phyloP scores from a whole-genome alignment of 805 yeast genomes.

The Candida golubevii region DNA sequence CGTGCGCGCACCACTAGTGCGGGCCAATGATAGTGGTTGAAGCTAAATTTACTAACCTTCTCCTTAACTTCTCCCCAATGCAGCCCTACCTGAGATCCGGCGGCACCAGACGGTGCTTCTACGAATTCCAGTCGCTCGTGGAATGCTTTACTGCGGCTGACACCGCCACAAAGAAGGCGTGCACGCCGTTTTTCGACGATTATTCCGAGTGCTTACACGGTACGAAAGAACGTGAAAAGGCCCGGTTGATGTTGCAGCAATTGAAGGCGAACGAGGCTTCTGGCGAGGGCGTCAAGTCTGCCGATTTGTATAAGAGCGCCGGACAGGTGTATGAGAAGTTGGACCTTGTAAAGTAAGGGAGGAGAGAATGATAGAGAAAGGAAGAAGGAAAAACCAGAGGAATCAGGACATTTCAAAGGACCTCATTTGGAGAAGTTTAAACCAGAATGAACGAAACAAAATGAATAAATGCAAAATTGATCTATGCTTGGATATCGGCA shows the following conservation, averaged over 20 bases:
- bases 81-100: constrained; percentile 46
- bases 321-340: constrained; percentile 41
- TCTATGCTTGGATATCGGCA: too few species aligned
- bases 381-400: too few species aligned
- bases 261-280: constrained; percentile 41
- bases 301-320: constrained; percentile 40
- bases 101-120: constrained; percentile 45
- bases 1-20: constrained; percentile 11
- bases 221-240: constrained; percentile 42
- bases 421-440: too few species aligned
- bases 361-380: too few species aligned
- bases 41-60: neutral
- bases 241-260: constrained; percentile 42
- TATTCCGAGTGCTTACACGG: constrained; percentile 47
- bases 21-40: constrained; percentile 8
- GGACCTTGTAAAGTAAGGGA: constrained; percentile 29
- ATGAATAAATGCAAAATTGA: too few species aligned
- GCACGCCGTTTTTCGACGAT: constrained; percentile 42
- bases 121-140: constrained; percentile 42
- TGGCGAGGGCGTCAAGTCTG: constrained; percentile 37
- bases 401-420: too few species aligned
- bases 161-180: constrained; percentile 37
- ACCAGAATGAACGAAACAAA: too few species aligned
- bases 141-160: constrained; percentile 45
- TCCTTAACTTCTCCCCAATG: constrained; percentile 20